These are phyloP conservation scores for Haplographium delicatum DNA, from an alignment of 495 filamentous ascomycete genomes.

Conservation along the genomic window DNA sequence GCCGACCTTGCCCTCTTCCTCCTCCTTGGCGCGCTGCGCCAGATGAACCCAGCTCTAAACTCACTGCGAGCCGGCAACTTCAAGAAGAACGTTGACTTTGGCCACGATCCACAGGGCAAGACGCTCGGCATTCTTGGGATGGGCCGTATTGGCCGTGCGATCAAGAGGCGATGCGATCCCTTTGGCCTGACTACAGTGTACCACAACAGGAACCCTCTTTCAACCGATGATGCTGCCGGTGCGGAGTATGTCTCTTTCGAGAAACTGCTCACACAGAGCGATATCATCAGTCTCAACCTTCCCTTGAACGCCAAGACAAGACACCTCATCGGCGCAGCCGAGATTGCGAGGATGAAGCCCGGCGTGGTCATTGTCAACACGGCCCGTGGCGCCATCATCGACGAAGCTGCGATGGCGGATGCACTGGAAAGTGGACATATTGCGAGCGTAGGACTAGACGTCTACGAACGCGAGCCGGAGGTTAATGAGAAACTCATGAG, in stretches of 20 bases:
- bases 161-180: constrained; percentile 57
- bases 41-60: constrained; percentile 59
- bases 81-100: constrained; percentile 43
- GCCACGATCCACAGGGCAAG: constrained; percentile 66
- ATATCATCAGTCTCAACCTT: constrained; percentile 63
- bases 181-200: constrained; percentile 70
- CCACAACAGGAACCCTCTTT: constrained; percentile 58
- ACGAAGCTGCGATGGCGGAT: constrained; percentile 60
- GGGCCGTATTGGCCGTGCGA: constrained; percentile 74
- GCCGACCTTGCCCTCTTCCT: constrained; percentile 76
- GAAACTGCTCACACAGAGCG: constrained; percentile 51
- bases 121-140: constrained; percentile 75
- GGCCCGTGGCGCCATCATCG: constrained; percentile 65
- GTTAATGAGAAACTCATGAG: constrained; percentile 57
- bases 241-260: constrained; percentile 60
- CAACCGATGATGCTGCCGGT: constrained; percentile 43
- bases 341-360: constrained; percentile 61
- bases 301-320: constrained; percentile 64
- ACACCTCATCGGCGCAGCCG: constrained; percentile 54
- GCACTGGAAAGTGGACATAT: constrained; percentile 60
- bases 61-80: constrained; percentile 56
- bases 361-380: constrained; percentile 66
- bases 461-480: constrained; percentile 64
- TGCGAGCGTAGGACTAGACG: constrained; percentile 57
- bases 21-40: constrained; percentile 68